These are phyloP conservation scores for Fusarium newnesense DNA, from an alignment of 2,329 filamentous ascomycete genomes.

Conservation along the genomic window DNA sequence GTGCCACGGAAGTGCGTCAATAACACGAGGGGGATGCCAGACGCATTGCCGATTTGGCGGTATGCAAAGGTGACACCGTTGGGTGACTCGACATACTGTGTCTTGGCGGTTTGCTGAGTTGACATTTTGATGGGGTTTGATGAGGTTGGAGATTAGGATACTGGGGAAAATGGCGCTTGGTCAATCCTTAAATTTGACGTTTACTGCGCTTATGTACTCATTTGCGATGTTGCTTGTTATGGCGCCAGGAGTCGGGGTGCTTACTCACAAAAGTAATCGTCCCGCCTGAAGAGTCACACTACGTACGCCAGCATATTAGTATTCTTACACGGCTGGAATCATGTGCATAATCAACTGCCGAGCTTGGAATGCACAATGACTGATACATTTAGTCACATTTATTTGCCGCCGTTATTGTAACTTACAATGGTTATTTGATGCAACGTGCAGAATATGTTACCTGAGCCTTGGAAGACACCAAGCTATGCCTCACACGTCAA, in stretches of 20 bases:
- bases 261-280: not conserved
- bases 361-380: fast-evolving
- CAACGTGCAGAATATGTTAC: too few species aligned
- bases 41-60: not conserved
- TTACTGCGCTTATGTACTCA: too few species aligned
- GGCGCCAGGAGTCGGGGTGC: not conserved
- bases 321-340: not conserved
- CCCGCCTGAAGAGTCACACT: not conserved
- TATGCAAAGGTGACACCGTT: not conserved
- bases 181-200: fast-evolving
- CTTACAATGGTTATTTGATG: too few species aligned
- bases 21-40: not conserved
- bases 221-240: fast-evolving
- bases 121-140: not conserved
- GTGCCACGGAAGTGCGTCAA: not conserved
- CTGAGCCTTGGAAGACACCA: too few species aligned
- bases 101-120: constrained; percentile 6
- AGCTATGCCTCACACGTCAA: too few species aligned
- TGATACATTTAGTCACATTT: not conserved
- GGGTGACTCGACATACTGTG: not conserved
- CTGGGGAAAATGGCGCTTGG: not conserved
- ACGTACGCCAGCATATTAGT: not conserved
- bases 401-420: not conserved
- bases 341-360: not conserved
- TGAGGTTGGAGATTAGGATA: not conserved